phyloP scores from a whole-genome alignment of 2,329 filamentous ascomycete species.

The Hypoxylon sp. region DNA sequence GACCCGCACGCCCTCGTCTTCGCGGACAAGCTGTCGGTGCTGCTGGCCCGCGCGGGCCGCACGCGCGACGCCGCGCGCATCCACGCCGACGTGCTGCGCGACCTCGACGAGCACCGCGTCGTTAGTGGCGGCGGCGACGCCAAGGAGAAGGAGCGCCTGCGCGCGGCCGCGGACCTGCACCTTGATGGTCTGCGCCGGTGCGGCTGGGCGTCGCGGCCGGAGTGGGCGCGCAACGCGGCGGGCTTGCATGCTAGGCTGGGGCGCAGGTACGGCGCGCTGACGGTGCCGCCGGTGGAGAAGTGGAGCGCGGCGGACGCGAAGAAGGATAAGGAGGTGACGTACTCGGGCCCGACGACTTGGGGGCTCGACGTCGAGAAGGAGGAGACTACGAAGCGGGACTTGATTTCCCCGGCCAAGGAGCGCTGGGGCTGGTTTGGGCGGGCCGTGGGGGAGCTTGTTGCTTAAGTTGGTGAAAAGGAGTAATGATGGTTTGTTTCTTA shows the following conservation, averaged over 20 bases:
- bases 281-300: slow-evolving; percentile 33
- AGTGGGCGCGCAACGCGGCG: slow-evolving; percentile 20
- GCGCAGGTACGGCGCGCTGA: slow-evolving; percentile 37
- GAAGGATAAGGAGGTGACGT: slow-evolving; percentile 38
- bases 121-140: slow-evolving; percentile 5
- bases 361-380: slow-evolving; percentile 35
- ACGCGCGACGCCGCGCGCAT: slow-evolving; percentile 49
- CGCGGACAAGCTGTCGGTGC: slow-evolving; percentile 49
- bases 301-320: slow-evolving; percentile 39
- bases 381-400: slow-evolving; percentile 36
- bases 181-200: slow-evolving; percentile 45
- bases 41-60: slow-evolving; percentile 47
- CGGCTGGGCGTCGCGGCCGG: slow-evolving; percentile 39
- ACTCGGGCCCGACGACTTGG: slow-evolving; percentile 35
- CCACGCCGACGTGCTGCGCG: slow-evolving; percentile 49
- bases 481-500: background rate
- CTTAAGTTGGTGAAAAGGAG: background rate
- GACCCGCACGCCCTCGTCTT: slow-evolving; percentile 48
- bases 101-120: slow-evolving; percentile 40
- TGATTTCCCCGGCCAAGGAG: slow-evolving; percentile 42
- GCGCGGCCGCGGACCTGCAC: slow-evolving; percentile 38
- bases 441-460: slow-evolving; percentile 5
- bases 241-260: slow-evolving; percentile 33
- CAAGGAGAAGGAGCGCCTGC: slow-evolving; percentile 37
- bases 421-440: slow-evolving; percentile 36